These are phyloP conservation scores for Boletus tomentosulus DNA, from an alignment of 768 basidiomycete species.

Conservation along the genomic window DNA sequence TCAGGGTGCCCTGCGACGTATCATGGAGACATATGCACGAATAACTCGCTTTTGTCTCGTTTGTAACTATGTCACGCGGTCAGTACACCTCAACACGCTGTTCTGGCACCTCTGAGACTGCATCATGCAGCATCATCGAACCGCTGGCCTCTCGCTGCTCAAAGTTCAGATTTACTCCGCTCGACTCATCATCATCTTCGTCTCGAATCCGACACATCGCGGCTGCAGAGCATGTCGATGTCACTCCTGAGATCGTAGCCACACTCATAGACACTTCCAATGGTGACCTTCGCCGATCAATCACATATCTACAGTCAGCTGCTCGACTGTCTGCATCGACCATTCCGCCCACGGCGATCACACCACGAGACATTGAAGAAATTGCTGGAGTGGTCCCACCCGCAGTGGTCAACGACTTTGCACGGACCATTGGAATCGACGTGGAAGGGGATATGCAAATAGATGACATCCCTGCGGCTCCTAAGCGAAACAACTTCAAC, in stretches of 20 bases:
- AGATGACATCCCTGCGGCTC: slow-evolving; percentile 29
- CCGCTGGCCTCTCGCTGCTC: slow-evolving; percentile 98
- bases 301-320: slow-evolving; percentile 96
- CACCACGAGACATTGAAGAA: slow-evolving; percentile 81
- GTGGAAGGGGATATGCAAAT: slow-evolving; percentile 51
- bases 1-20: slow-evolving; percentile 92
- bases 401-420: slow-evolving; percentile 63
- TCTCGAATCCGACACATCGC: slow-evolving; percentile 80
- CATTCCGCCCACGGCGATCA: slow-evolving; percentile 68
- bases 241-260: slow-evolving; percentile 57
- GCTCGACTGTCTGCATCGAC: slow-evolving; percentile 79
- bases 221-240: slow-evolving; percentile 59
- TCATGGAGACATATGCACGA: slow-evolving; percentile 98
- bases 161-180: slow-evolving; percentile 95
- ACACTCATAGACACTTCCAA: slow-evolving; percentile 76
- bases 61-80: slow-evolving; percentile 99
- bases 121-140: slow-evolving; percentile 80
- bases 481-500: slow-evolving; percentile 45
- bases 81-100: slow-evolving; percentile 15
- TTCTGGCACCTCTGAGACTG: slow-evolving; percentile 1
- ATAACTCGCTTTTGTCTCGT: slow-evolving; percentile 98
- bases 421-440: slow-evolving; percentile 69
- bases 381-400: slow-evolving; percentile 95
- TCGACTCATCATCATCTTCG: slow-evolving; percentile 74
- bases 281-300: slow-evolving; percentile 93